phyloP scores from a whole-genome alignment of 257 asterid genomes.

The Phtheirospermum japonicum region DNA sequence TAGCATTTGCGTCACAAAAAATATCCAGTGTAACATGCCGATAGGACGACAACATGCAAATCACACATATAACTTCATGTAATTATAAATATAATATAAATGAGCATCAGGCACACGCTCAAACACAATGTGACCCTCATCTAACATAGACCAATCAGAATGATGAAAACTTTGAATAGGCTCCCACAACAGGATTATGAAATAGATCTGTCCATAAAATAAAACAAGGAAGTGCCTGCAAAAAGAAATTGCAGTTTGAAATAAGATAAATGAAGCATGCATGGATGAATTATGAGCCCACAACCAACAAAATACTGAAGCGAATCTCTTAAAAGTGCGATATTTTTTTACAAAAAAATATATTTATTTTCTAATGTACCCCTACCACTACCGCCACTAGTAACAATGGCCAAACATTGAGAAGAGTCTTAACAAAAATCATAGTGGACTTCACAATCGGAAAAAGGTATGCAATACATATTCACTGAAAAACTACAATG shows the following conservation, averaged over 20 bases:
- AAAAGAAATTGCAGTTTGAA: slow-evolving; percentile 1
- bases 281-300: not conserved
- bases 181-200: slow-evolving; percentile 5
- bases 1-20: slow-evolving; percentile 18
- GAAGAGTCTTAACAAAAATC: not conserved
- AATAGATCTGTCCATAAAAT: slow-evolving; percentile 1
- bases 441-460: not conserved
- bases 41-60: not conserved
- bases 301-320: not conserved
- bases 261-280: slow-evolving; percentile 10
- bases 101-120: slow-evolving; percentile 2
- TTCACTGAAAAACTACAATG: slow-evolving; percentile 5
- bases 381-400: not conserved
- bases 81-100: slow-evolving; percentile 15
- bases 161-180: slow-evolving; percentile 3
- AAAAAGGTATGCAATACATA: not conserved
- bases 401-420: not conserved
- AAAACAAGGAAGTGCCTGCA: not conserved
- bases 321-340: not conserved
- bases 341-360: not conserved
- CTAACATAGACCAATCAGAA: slow-evolving; percentile 1
- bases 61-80: slow-evolving; percentile 9
- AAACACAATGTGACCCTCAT: slow-evolving; percentile 3
- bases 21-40: slow-evolving; percentile 9
- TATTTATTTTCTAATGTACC: not conserved